These are phyloP conservation scores for Diutina siamensis DNA, from an alignment of 1,139 yeast genomes.

Conservation along the genomic window DNA sequence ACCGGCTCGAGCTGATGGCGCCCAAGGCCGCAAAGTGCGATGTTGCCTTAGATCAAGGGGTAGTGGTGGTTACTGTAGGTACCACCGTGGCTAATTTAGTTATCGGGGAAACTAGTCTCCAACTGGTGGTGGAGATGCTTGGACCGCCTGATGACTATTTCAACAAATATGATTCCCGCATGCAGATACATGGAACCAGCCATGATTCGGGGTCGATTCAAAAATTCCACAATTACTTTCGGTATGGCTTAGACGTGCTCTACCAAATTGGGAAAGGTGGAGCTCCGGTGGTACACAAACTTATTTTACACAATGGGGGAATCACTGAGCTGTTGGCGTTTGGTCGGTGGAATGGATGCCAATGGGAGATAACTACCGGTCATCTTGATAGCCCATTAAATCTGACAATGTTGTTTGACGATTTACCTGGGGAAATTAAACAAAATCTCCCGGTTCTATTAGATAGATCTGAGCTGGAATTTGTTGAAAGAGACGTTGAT, in stretches of 20 bases:
- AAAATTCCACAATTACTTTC: constrained; percentile 46
- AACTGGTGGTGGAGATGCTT: constrained; percentile 30
- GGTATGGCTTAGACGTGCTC: constrained; percentile 41
- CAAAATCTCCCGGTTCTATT: constrained; percentile 28
- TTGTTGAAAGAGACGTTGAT: constrained; percentile 28
- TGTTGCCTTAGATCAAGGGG: not conserved
- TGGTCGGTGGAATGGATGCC: constrained; percentile 38
- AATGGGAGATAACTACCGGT: constrained; percentile 19
- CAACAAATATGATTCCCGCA: constrained; percentile 34
- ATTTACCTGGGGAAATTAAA: constrained; percentile 12
- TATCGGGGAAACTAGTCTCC: constrained; percentile 38
- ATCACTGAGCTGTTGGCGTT: constrained; percentile 36
- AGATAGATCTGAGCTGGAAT: constrained; percentile 40
- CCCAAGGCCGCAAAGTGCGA: not conserved
- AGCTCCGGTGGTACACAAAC: constrained; percentile 24
- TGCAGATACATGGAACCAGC: constrained; percentile 27
- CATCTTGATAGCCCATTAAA: not conserved
- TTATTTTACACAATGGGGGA: constrained; percentile 41
- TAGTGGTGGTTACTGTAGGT: not conserved
- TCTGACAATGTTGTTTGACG: constrained; percentile 22
- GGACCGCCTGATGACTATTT: constrained; percentile 51
- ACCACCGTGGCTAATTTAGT: not conserved
- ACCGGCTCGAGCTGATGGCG: not conserved
- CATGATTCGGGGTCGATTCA: constrained; percentile 11
- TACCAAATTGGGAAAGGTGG: constrained; percentile 27